Evolutionary conservation across 2,329 filamentous ascomycete species (phyloP), one percentile per base, ranked within the genome.

Genomic region (Fonsecaea pedrosoi): DNA sequence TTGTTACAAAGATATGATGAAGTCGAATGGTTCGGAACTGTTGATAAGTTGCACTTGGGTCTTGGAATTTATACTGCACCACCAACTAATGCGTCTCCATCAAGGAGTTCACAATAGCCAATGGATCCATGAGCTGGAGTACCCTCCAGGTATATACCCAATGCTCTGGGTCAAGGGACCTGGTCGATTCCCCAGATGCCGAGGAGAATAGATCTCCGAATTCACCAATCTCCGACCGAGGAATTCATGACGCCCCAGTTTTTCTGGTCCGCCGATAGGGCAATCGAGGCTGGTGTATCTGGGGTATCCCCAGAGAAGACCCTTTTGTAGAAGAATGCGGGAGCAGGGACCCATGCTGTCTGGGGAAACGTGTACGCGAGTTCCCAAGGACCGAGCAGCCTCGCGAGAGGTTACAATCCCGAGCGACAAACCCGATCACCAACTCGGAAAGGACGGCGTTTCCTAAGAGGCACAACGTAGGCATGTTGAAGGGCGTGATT

Each of bases 191-290:
- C 40, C 40, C 15, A 42, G 40, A 42, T 42, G 40, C 40, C 40
- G 40, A 42, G 40, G 40, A 42, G 40, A 42, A 42, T 25, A 42
- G 40, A 42, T 42, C 15, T 42, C 40, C 40, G 40, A 42, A 18
- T 42, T 42, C 40, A 42, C 40, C 40, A 42, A 42, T 42, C 40
- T 42, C 40, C 40, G 40, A 42, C 40, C 40, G 40, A 42, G 40
- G 40, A 42, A 42, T 42, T 42, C 40, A 4, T 4, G 10, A 1
- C 38, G 38, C 38, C 38, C 38, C 38, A 13, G 38, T 40, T 40
- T 40, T 40, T 40, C 10, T 1, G 38, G 15, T 15, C 10, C 10
- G 9, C 15, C 3, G 38, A 40, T 40, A 12, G 38, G 38, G 38
- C 38, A 40, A 40, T 40, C 38, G 40, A 42, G 13, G 15, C 40